Evolutionary conservation across 306 rosid genomes (phyloP), one percentile per base, ranked within the genome.

Genomic region (Gastrolobium bilobum): DNA sequence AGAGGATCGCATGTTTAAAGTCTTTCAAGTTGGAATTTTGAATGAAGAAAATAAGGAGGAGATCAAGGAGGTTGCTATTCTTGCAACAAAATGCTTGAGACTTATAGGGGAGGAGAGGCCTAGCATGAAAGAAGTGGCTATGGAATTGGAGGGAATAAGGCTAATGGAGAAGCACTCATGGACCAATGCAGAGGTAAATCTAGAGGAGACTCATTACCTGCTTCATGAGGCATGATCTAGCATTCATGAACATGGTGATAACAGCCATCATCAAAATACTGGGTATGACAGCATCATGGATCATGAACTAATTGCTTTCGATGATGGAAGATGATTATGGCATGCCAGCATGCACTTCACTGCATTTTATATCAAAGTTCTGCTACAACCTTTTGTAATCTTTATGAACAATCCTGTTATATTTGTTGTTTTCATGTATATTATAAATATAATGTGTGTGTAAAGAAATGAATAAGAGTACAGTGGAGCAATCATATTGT

Each of bases 41-140:
- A n/a, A n/a, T n/a, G n/a, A n/a, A n/a, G n/a, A n/a, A n/a, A n/a
- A n/a, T n/a, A n/a, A n/a, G n/a, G n/a, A n/a, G n/a, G n/a, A n/a
- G n/a, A n/a, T n/a, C n/a, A n/a, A n/a, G n/a, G n/a, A n/a, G n/a
- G n/a, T n/a, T n/a, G n/a, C n/a, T n/a, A n/a, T n/a, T n/a, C n/a
- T n/a, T n/a, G n/a, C n/a, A n/a, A n/a, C n/a, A n/a, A n/a, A n/a
- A n/a, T n/a, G n/a, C 4, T n/a, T 69, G 46, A 34, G 61, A 4
- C 60, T 69, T 69, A 69, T 38, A 35, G 75, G 75, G 5, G 75
- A 69, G 39, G 72, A 29, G 13, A 50, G 75, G 14, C 75, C 90
- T 1, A 61, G 68, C 33, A 84, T 83, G 86, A 87, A 73, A 64
- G 84, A 84, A 63, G 82, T 87, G 10, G 84, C 80, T 37, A 87